phyloP scores from a whole-genome alignment of 2,329 filamentous ascomycete genomes.

The Fusarium odoratissimum region DNA sequence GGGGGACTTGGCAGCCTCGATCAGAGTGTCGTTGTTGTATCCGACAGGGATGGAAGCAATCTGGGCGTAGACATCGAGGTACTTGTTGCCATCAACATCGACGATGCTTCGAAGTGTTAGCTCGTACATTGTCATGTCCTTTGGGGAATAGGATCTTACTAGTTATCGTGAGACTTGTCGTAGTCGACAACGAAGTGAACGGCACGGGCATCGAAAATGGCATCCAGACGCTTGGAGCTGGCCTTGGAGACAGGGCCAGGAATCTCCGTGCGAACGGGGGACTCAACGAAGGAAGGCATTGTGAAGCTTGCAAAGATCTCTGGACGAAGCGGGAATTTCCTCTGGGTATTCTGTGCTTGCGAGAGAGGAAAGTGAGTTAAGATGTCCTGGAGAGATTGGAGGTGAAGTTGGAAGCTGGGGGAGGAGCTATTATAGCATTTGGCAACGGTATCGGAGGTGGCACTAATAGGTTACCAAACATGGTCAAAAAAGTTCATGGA shows the following conservation, averaged over 20 bases:
- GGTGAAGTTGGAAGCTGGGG: conserved; percentile 29
- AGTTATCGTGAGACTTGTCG: conserved; percentile 63
- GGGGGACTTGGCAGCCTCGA: conserved; percentile 72
- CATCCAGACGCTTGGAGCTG: conserved; percentile 56
- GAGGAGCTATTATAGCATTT: conserved; percentile 46
- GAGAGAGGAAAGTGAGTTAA: conserved; percentile 26
- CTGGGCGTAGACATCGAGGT: conserved; percentile 74
- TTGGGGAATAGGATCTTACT: conserved; percentile 42
- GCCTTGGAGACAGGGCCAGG: conserved; percentile 56
- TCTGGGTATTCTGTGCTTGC: conserved; percentile 29
- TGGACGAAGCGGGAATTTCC: conserved; percentile 5
- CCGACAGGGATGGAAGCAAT: conserved; percentile 87
- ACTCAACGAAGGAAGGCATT: conserved; percentile 51
- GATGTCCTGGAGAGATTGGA: conserved; percentile 34
- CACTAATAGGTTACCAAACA: conserved; percentile 18
- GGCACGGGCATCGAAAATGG: conserved; percentile 63
- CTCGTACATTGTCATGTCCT: neutral
- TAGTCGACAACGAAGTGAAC: conserved; percentile 66
- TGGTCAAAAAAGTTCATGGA: conserved; percentile 28
- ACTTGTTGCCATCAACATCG: conserved; percentile 62
- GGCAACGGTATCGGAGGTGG: conserved; percentile 30
- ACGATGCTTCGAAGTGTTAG: conserved; percentile 51
- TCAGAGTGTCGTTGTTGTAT: conserved; percentile 80
- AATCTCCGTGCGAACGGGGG: conserved; percentile 52
- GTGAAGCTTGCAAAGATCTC: conserved; percentile 30